A percentile compares a stretch with the other conserved stretches of the same genome.
Conservation (phyloP, 75 land plant species). For the Selaginella tamariscina region DNA sequence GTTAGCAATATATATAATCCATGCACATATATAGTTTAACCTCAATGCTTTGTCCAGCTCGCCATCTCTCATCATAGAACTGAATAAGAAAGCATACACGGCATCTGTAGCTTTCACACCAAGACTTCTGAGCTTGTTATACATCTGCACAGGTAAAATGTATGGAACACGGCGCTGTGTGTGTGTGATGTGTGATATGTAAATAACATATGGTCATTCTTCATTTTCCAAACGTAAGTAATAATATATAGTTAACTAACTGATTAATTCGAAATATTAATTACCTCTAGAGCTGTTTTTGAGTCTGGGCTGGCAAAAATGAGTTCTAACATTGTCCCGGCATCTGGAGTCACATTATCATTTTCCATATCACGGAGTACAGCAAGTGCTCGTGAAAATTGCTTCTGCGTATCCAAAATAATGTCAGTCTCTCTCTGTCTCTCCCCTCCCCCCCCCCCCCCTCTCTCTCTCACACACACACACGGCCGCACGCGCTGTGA, state of each 20-base stretch:
- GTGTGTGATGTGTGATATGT: too few relatives aligned
- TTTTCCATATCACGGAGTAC: slow-evolving; percentile 6
- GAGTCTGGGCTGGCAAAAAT: background rate
- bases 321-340: slow-evolving; percentile 3
- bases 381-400: background rate
- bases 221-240: too few relatives aligned
- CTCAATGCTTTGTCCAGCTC: background rate
- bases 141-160: background rate
- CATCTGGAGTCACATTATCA: background rate
- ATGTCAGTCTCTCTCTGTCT: background rate
- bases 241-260: background rate
- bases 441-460: background rate
- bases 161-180: too few relatives aligned
- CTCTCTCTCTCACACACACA: background rate
- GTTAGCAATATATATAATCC: background rate
- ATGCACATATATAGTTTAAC: background rate
- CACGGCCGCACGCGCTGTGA: too few relatives aligned
- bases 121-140: background rate
- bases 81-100: background rate
- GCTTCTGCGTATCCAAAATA: too few relatives aligned
- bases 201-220: too few relatives aligned
- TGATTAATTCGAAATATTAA: background rate
- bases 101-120: background rate
- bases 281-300: slow-evolving; percentile 2
- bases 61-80: background rate